These are phyloP conservation scores for Kodamaea alishanica DNA, from an alignment of 1,139 yeast genomes.

Conservation along the genomic window DNA sequence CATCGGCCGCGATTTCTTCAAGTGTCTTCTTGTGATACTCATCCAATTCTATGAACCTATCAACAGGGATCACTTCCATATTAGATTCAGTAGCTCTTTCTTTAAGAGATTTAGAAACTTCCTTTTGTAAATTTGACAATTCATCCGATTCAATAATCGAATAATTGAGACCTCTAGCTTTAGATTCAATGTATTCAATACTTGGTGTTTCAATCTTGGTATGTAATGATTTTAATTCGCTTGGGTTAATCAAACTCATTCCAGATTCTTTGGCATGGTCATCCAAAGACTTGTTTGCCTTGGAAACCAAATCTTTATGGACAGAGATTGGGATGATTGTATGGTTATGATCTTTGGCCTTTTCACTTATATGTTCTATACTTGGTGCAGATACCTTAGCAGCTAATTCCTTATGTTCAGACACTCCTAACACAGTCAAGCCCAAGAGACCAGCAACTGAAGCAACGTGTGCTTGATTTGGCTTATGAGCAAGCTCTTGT, in stretches of 20 bases:
- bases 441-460: slow-evolving; percentile 26
- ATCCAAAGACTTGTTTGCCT: slow-evolving; percentile 12
- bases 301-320: slow-evolving; percentile 15
- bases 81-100: slow-evolving; percentile 10
- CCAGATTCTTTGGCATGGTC: slow-evolving; percentile 10
- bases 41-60: slow-evolving; percentile 7
- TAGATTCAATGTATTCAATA: slow-evolving; percentile 18
- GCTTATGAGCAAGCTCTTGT: slow-evolving; percentile 16
- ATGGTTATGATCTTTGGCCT: slow-evolving; percentile 22
- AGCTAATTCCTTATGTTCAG: slow-evolving; percentile 9
- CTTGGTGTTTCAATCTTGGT: slow-evolving; percentile 17
- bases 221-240: slow-evolving; percentile 13
- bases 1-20: slow-evolving; percentile 15
- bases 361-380: slow-evolving; percentile 27
- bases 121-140: slow-evolving; percentile 18
- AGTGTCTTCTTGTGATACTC: slow-evolving; percentile 4
- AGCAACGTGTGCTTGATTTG: slow-evolving; percentile 27
- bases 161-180: slow-evolving; percentile 10
- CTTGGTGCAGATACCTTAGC: slow-evolving; percentile 19
- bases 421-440: slow-evolving; percentile 12
- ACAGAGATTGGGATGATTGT: slow-evolving; percentile 27
- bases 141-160: slow-evolving; percentile 19
- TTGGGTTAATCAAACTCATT: slow-evolving; percentile 8
- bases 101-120: slow-evolving; percentile 11
- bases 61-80: slow-evolving; percentile 5